Percentiles rank a stretch among this genome's conserved stretches.
These are phyloP conservation scores for Lonicera japonica DNA, from an alignment of 129 eudicot genomes.

Conservation along the genomic window DNA sequence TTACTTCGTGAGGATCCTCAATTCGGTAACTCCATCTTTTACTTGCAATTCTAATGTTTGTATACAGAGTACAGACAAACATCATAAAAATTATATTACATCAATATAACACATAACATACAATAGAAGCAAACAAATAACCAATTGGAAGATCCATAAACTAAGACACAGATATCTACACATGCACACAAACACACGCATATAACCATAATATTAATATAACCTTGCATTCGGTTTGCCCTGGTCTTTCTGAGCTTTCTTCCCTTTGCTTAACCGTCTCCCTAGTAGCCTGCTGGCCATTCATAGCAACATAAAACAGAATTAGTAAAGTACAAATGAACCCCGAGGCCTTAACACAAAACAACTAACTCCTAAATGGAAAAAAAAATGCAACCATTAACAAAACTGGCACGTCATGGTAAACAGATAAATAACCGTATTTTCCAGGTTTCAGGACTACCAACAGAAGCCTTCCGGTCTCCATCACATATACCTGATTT, in stretches of 20 bases:
- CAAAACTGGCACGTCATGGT: neutral
- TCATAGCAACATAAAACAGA: constrained; percentile 2
- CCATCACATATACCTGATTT: constrained; percentile 39
- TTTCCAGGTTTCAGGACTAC: neutral
- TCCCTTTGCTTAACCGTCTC: constrained; percentile 34
- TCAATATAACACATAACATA: too few species aligned
- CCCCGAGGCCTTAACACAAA: neutral
- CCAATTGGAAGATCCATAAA: too few species aligned
- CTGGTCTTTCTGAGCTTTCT: constrained; percentile 42
- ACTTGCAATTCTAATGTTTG: too few species aligned
- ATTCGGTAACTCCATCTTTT: too few species aligned
- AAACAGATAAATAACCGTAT: neutral
- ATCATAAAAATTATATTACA: too few species aligned
- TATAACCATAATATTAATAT: neutral
- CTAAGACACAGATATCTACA: too few species aligned
- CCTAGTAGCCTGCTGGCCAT: constrained; percentile 31
- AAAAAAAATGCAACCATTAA: neutral
- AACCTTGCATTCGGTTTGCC: constrained; percentile 88
- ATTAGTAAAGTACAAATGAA: neutral
- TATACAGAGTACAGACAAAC: too few species aligned
- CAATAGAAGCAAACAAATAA: too few species aligned
- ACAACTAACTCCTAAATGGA: neutral
- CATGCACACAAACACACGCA: too few species aligned
- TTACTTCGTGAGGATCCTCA: too few species aligned
- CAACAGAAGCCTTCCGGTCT: neutral